phyloP scores from a whole-genome alignment of 2,329 filamentous ascomycete species.

The Fusarium albosuccineum region DNA sequence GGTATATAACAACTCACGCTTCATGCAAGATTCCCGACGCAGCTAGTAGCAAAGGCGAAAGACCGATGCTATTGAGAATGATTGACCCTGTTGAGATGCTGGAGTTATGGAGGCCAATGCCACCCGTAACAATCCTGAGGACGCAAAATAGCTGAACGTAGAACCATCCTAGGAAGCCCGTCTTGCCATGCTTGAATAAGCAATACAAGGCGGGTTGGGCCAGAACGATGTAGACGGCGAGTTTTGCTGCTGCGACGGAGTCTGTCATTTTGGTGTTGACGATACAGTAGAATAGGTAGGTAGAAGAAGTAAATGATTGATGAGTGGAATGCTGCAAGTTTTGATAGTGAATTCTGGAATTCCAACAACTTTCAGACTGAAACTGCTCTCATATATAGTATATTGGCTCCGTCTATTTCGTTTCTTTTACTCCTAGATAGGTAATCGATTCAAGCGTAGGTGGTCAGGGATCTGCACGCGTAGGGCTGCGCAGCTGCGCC shows the following conservation, averaged over 20 bases:
- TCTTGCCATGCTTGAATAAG: constrained; percentile 23
- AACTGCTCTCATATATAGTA: background rate
- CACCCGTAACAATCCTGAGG: constrained; percentile 18
- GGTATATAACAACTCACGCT: constrained; percentile 3
- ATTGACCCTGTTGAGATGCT: background rate
- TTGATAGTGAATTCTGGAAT: too few species aligned
- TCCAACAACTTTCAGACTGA: too few species aligned
- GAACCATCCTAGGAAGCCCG: constrained; percentile 24
- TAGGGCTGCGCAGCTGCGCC: background rate
- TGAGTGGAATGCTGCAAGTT: background rate
- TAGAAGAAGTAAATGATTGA: too few species aligned
- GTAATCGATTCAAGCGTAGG: too few species aligned
- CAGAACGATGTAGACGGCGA: constrained; percentile 17
- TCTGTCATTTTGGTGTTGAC: constrained; percentile 10
- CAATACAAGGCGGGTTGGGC: constrained; percentile 18
- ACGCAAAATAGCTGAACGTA: constrained; percentile 20
- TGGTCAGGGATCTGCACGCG: background rate
- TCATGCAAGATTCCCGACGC: constrained; percentile 21
- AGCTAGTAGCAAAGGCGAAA: constrained; percentile 18
- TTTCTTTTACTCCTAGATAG: too few species aligned
- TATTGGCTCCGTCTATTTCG: constrained; percentile 3
- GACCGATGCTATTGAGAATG: constrained; percentile 21
- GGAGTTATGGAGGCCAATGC: constrained; percentile 8
- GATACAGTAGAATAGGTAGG: too few species aligned
- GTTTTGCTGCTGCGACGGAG: constrained; percentile 17